Evolutionary conservation across 164 flowering plant species (phyloP).

Genomic region (Macadamia integrifolia): DNA sequence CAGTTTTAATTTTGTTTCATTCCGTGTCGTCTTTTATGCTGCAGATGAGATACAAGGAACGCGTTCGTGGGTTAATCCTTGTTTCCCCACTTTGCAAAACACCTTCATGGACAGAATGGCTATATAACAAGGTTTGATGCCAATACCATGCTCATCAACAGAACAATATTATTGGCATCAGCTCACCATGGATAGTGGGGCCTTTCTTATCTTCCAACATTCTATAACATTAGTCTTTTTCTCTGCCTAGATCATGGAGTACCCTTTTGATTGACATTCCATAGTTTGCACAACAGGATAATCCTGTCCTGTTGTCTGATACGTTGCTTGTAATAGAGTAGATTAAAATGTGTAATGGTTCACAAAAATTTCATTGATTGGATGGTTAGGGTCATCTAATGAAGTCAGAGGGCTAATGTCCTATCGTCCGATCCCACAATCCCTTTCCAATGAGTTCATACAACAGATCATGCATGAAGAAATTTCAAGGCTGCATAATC

Average conservation of each 20-base stretch:
- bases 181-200: background rate
- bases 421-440: background rate
- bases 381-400: background rate
- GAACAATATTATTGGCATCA: background rate
- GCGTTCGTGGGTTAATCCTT: constrained; percentile 69
- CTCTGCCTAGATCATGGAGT: no score
- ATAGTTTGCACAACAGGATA: background rate
- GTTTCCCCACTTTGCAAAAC: constrained; percentile 70
- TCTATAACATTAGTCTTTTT: no score
- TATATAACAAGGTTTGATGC: constrained; percentile 58
- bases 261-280: background rate
- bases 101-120: constrained; percentile 79
- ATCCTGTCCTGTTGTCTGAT: background rate
- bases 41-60: constrained; percentile 57
- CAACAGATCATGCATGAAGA: background rate
- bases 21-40: background rate
- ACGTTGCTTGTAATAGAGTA: background rate
- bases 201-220: background rate
- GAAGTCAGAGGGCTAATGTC: background rate
- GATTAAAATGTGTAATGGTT: background rate
- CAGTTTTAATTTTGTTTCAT: constrained; percentile 1
- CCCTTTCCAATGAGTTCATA: background rate
- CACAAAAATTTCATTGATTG: background rate
- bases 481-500: background rate
- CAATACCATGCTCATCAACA: background rate